Conservation (phyloP, 2,329 filamentous ascomycete genomes). For the Falciphora oryzae region DNA sequence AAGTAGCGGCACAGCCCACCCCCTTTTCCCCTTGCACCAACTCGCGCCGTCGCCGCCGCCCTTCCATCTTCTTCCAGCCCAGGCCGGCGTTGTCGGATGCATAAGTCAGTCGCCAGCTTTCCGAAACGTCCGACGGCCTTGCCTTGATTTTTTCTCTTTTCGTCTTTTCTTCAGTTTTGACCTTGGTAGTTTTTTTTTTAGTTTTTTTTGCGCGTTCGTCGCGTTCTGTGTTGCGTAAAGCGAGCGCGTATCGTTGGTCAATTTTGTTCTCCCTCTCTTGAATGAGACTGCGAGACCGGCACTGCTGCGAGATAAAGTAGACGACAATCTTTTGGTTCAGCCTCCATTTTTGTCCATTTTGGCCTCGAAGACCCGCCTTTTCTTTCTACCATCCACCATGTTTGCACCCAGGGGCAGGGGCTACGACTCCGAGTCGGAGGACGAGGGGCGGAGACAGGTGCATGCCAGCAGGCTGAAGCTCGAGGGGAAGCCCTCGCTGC, state of each 20-base stretch:
- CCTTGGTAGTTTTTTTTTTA: background rate
- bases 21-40: background rate
- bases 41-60: background rate
- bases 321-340: background rate
- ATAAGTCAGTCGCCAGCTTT: background rate
- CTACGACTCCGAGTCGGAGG: conserved; percentile 10
- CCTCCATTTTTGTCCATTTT: background rate
- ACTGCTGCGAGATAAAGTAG: background rate
- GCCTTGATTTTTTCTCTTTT: background rate
- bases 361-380: background rate
- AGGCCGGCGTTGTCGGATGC: too few species aligned
- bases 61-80: too few species aligned
- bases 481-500: conserved; percentile 1
- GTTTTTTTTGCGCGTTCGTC: background rate
- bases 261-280: background rate
- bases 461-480: background rate
- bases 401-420: conserved; percentile 9
- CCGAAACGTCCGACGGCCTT: background rate
- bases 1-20: background rate
- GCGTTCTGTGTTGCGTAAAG: background rate
- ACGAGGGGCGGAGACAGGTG: background rate
- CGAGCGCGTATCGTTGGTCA: background rate
- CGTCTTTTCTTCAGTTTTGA: background rate
- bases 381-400: background rate
- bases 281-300: background rate